A percentile compares a stretch with the other conserved stretches of the same genome.
These are phyloP conservation scores for Tillandsia fasciculata DNA, from an alignment of 176 grass and related monocot genomes.

Conservation along the genomic window DNA sequence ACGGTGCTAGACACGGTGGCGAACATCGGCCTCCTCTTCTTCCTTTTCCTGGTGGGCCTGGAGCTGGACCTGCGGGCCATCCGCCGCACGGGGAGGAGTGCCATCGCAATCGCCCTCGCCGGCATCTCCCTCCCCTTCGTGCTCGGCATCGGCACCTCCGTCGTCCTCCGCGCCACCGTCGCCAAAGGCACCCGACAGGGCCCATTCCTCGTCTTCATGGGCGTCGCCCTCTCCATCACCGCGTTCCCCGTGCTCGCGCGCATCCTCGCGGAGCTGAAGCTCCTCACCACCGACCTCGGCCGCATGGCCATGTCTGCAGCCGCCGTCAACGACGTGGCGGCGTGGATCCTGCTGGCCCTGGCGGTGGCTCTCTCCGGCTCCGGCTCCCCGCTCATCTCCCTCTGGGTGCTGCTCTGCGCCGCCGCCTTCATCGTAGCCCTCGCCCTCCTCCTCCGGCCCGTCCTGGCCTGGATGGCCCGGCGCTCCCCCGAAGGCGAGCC, in stretches of 20 bases:
- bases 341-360: slow-evolving; percentile 50
- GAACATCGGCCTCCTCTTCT: slow-evolving; percentile 54
- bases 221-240: slow-evolving; percentile 53
- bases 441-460: slow-evolving; percentile 24
- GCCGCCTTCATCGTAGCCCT: slow-evolving; percentile 24
- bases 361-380: slow-evolving; percentile 47
- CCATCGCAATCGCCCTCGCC: slow-evolving; percentile 39
- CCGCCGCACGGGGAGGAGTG: slow-evolving; percentile 37
- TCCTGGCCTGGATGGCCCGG: slow-evolving; percentile 31
- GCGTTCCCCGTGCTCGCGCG: slow-evolving; percentile 56
- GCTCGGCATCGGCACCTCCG: slow-evolving; percentile 40
- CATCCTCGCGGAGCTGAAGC: slow-evolving; percentile 65
- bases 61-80: slow-evolving; percentile 46
- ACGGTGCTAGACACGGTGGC: slow-evolving; percentile 56
- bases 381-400: slow-evolving; percentile 35
- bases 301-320: slow-evolving; percentile 77
- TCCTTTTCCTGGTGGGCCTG: slow-evolving; percentile 71
- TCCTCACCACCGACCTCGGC: slow-evolving; percentile 58
- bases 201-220: slow-evolving; percentile 50
- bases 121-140: slow-evolving; percentile 47
- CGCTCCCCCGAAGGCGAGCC: slow-evolving; percentile 42
- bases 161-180: slow-evolving; percentile 31
- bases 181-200: slow-evolving; percentile 1
- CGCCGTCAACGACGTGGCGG: slow-evolving; percentile 43
- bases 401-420: slow-evolving; percentile 44